phyloP scores from a whole-genome alignment of 2,329 filamentous ascomycete species.

The Diaporthe amygdali region DNA sequence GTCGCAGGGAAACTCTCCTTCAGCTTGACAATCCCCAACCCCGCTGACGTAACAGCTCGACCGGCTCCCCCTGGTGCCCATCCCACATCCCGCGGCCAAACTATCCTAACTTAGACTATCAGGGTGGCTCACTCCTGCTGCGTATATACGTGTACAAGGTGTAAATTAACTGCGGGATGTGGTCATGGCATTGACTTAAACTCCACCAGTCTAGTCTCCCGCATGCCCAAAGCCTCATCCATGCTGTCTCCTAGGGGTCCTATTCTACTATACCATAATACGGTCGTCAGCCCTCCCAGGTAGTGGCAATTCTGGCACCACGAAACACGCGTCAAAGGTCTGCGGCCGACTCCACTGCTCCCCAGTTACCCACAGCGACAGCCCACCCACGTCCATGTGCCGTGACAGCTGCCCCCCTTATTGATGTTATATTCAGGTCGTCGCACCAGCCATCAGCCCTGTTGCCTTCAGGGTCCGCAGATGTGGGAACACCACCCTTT shows the following conservation, averaged over 20 bases:
- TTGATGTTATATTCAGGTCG: too few relatives aligned
- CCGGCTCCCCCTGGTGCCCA: neutral
- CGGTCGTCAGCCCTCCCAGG: neutral
- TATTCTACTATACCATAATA: too few relatives aligned
- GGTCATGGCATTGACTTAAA: neutral
- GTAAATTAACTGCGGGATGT: neutral
- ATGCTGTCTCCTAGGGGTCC: neutral
- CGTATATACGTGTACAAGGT: too few relatives aligned
- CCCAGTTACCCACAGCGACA: neutral
- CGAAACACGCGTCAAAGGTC: neutral
- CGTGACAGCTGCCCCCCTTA: constrained; percentile 8
- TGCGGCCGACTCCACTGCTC: neutral
- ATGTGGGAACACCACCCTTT: neutral
- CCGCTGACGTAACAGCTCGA: constrained; percentile 14
- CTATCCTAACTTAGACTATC: neutral
- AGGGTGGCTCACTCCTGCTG: neutral
- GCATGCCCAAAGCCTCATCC: neutral
- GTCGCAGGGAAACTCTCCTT: neutral
- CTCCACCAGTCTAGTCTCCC: neutral
- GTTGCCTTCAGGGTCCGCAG: neutral
- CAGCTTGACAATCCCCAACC: neutral
- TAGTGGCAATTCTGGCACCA: neutral
- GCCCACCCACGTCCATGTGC: constrained; percentile 1
- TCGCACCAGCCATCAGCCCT: too few relatives aligned
- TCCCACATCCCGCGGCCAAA: neutral